phyloP scores from a whole-genome alignment of 148 eudicot species.

The Chenopodium quinoa region DNA sequence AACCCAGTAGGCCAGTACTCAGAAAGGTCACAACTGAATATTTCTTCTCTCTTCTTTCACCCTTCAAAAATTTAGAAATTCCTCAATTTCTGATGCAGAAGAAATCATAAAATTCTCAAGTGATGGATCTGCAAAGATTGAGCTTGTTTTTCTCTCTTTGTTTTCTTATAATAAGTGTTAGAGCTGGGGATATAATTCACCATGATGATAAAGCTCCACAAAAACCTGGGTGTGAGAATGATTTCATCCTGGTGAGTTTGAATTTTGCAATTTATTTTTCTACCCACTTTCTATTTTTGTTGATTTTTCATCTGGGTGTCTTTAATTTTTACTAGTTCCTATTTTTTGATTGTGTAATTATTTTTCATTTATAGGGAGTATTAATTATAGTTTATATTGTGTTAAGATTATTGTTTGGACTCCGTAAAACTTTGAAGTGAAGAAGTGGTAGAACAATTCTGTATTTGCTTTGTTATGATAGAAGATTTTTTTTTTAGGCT shows the following conservation, averaged over 20 bases:
- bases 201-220: conserved; percentile 68
- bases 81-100: conserved; percentile 19
- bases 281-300: conserved; percentile 30
- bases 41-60: not conserved
- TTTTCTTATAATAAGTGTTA: conserved; percentile 34
- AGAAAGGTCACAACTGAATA: not conserved
- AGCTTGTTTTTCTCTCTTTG: conserved; percentile 31
- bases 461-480: conserved; percentile 1
- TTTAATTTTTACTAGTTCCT: conserved; percentile 12
- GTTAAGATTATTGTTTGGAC: not conserved
- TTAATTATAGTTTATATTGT: not conserved
- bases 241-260: conserved; percentile 64
- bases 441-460: not conserved
- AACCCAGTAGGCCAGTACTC: not conserved
- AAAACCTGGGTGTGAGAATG: conserved; percentile 84
- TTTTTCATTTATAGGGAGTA: not conserved
- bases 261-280: conserved; percentile 2
- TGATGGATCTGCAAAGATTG: conserved; percentile 40
- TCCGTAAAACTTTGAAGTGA: not conserved
- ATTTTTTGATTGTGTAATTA: not conserved
- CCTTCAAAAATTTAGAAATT: not conserved
- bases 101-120: not conserved
- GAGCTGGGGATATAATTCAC: conserved; percentile 78
- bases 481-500: not conserved
- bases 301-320: conserved; percentile 29